Evolutionary conservation across 306 rosid genomes (phyloP).

Genomic region (Inga leiocalycina): DNA sequence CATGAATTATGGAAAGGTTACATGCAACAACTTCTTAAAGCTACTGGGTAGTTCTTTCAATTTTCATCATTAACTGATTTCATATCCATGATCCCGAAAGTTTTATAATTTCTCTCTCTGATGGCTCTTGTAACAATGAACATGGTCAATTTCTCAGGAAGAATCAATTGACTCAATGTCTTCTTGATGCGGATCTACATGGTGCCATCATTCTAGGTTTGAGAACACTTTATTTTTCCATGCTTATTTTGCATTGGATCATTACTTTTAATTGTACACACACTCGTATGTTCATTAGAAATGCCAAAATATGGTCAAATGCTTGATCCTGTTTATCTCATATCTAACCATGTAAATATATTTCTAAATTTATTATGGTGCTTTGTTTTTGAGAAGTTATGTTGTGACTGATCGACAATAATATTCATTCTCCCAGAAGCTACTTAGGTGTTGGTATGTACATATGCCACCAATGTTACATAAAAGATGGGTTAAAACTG

Average conservation of each 20-base stretch:
- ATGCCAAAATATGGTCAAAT: background rate
- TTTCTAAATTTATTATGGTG: background rate
- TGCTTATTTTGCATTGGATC: conserved; percentile 16
- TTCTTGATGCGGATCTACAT: conserved; percentile 80
- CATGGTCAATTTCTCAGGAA: conserved; percentile 58
- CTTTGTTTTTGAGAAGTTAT: background rate
- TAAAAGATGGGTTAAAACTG: background rate
- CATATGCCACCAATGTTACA: background rate
- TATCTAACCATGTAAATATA: background rate
- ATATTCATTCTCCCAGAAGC: background rate
- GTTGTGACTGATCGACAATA: background rate
- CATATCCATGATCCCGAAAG: background rate
- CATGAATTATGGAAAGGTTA: conserved; percentile 89
- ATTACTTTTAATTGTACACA: background rate
- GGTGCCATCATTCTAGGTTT: conserved; percentile 72
- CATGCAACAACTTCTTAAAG: conserved; percentile 53
- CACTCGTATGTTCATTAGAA: background rate
- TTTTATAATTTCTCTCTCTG: background rate
- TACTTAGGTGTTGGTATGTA: background rate
- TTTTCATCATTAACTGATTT: conserved; percentile 25
- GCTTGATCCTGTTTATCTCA: background rate
- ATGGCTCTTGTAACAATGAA: conserved; percentile 30
- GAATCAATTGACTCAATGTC: conserved; percentile 73
- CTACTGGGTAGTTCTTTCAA: conserved; percentile 54
- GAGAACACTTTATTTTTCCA: conserved; percentile 10